Conservation (phyloP, 73 alveolate genomes). For the Symbiodinium pilosum region DNA sequence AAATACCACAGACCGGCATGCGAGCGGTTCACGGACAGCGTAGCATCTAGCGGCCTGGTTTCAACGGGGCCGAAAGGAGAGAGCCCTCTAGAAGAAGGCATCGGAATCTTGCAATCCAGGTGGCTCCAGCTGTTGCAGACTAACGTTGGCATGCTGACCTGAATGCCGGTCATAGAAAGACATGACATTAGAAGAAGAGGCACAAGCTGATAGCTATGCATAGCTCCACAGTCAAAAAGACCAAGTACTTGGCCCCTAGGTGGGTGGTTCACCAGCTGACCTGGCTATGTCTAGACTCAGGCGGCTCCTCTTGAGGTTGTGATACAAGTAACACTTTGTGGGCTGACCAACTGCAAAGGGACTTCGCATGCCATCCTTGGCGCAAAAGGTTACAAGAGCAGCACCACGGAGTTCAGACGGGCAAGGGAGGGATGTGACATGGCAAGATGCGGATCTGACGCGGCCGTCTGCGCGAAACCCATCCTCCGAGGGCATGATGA, state of each 20-base stretch:
- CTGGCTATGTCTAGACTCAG: no score
- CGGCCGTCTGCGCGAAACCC: slow-evolving; percentile 13
- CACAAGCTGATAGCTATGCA: no score
- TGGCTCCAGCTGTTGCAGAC: not conserved
- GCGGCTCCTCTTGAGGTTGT: no score
- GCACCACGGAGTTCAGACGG: not conserved
- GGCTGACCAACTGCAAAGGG: not conserved
- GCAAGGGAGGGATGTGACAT: not conserved
- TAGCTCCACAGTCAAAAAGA: not conserved
- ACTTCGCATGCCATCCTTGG: not conserved
- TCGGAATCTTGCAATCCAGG: not conserved
- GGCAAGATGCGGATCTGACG: not conserved
- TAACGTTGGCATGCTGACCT: not conserved
- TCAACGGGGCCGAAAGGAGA: not conserved
- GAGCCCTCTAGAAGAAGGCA: no score
- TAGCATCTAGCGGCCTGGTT: not conserved
- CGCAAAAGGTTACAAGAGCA: not conserved
- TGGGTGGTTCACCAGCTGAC: slow-evolving; percentile 8
- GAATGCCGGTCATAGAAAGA: not conserved
- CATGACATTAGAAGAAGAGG: no score
- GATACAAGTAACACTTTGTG: no score
- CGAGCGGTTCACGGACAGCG: not conserved
- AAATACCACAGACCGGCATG: not conserved
- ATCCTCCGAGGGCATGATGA: not conserved
- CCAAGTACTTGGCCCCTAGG: not conserved